Evolutionary conservation across 768 basidiomycete species (phyloP).

Genomic region (Suillus occidentalis): DNA sequence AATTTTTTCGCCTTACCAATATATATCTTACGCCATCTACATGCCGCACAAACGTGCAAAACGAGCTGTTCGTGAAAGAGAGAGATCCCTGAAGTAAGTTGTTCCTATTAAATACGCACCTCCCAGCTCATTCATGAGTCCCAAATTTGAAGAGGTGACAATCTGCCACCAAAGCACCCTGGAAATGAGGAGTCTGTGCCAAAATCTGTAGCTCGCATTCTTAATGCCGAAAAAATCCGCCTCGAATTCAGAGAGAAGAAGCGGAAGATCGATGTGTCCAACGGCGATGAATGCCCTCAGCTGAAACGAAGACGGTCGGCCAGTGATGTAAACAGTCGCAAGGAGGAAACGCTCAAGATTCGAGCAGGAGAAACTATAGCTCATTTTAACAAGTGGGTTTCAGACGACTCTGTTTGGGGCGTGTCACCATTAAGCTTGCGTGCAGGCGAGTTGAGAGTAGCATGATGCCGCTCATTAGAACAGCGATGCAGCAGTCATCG

Average conservation of each 20-base stretch:
- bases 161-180: constrained; percentile 48
- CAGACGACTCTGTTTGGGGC: constrained; percentile 3
- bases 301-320: constrained; percentile 31
- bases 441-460: constrained; percentile 70
- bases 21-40: constrained; percentile 5
- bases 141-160: constrained; percentile 41
- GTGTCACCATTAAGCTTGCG: constrained; percentile 14
- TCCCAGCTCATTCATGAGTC: not conserved
- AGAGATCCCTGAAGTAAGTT: constrained; percentile 43
- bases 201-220: constrained; percentile 63
- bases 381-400: constrained; percentile 71
- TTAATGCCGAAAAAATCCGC: constrained; percentile 62
- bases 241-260: constrained; percentile 54
- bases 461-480: constrained; percentile 63
- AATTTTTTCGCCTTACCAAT: not conserved
- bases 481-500: constrained; percentile 59
- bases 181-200: constrained; percentile 62
- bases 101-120: not conserved
- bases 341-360: constrained; percentile 42
- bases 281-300: constrained; percentile 26
- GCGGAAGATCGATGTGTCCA: constrained; percentile 31
- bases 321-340: constrained; percentile 11
- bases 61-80: constrained; percentile 45
- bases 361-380: constrained; percentile 68
- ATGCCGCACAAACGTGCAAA: constrained; percentile 75